Evolutionary conservation across 768 basidiomycete species (phyloP), one percentile per base, ranked within the genome.

Genomic region (Pulveroboletus sp.): DNA sequence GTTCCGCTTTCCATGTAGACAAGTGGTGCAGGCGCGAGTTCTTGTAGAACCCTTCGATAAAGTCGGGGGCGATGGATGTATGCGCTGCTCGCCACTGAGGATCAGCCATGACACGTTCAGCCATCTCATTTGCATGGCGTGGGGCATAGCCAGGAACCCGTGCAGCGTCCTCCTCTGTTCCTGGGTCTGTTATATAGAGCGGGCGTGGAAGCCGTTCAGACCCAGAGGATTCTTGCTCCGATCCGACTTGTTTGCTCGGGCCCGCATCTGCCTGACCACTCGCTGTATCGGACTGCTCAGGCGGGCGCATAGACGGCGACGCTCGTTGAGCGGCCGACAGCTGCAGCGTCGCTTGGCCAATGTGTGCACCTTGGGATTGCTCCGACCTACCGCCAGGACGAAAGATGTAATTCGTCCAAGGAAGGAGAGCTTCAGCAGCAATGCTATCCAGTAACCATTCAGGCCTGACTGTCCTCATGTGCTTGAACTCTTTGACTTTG

Each of bases 1-100:
- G 75, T 60, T 98, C 94, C 0, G 89, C 79, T 66, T 98, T 99
- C 90, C 91, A 95, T 2, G 82, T 86, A 6, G 89, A 84, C 11
- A 99, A 69, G 60, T 94, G 87, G 58, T 99, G 97, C n/a, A 99
- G 72, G 2, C 97, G 85, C 1, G 88, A 92, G 61, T 97, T 87
- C 63, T 80, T 81, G 69, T 83, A 84, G 62, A 83, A 95, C 0
- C 81, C 85, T 35, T 91, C 85, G 47, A 97, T 84, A 66, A 94
- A 99, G 52, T 85, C 88, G 0, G 87, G 81, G 1, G 90, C 86
- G 8, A 82, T 79, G 9, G 93, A 87, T 0, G 97, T 99, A 65
- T 99, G 84, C 19, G 86, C 84, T 19, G 80, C 78, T 17, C 91
- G 80, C 95, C 95, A 98, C 29, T 81, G 79, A 1, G 88, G 81